Evolutionary conservation across 2,329 filamentous ascomycete genomes (phyloP).

Genomic region (Colletotrichum sp.): DNA sequence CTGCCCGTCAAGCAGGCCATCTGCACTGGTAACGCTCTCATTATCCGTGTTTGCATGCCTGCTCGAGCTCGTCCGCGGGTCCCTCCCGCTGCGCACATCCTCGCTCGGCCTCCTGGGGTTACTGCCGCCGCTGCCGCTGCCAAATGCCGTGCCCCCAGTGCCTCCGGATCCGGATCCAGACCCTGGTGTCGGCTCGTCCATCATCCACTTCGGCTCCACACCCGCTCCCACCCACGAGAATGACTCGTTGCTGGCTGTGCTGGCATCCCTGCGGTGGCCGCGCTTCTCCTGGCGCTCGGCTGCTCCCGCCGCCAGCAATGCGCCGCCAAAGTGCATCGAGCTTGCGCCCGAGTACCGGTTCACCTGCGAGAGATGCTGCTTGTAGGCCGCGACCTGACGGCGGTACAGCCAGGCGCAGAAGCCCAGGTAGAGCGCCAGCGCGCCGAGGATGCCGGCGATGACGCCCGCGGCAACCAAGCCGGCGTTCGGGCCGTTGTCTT

Average conservation of each 20-base stretch:
- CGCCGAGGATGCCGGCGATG: conserved; percentile 68
- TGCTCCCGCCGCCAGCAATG: conserved; percentile 27
- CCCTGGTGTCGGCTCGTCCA: conserved; percentile 26
- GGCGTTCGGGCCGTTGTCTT: conserved; percentile 27
- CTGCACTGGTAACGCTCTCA: conserved; percentile 42
- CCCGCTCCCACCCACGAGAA: conserved; percentile 38
- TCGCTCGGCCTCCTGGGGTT: conserved; percentile 22
- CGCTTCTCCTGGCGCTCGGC: conserved; percentile 18
- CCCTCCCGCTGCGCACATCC: conserved; percentile 14
- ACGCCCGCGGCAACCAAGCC: conserved; percentile 55
- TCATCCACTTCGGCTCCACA: conserved; percentile 34
- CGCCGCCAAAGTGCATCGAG: conserved; percentile 40
- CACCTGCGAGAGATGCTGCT: conserved; percentile 69
- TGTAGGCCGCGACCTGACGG: conserved; percentile 73
- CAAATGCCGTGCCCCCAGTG: conserved; percentile 3
- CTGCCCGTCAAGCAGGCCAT: conserved; percentile 64
- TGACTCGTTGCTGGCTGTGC: conserved; percentile 22
- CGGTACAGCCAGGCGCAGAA: conserved; percentile 79
- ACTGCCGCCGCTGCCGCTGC: conserved; percentile 23
- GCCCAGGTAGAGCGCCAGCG: conserved; percentile 68
- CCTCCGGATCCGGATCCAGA: conserved; percentile 13
- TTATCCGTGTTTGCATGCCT: conserved; percentile 30
- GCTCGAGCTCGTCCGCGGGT: conserved; percentile 18
- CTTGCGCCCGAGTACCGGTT: conserved; percentile 59
- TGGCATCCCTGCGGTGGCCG: conserved; percentile 25